Evolutionary conservation across 2,329 filamentous ascomycete genomes (phyloP).

Genomic region (Ploettnerulaceae sp.): DNA sequence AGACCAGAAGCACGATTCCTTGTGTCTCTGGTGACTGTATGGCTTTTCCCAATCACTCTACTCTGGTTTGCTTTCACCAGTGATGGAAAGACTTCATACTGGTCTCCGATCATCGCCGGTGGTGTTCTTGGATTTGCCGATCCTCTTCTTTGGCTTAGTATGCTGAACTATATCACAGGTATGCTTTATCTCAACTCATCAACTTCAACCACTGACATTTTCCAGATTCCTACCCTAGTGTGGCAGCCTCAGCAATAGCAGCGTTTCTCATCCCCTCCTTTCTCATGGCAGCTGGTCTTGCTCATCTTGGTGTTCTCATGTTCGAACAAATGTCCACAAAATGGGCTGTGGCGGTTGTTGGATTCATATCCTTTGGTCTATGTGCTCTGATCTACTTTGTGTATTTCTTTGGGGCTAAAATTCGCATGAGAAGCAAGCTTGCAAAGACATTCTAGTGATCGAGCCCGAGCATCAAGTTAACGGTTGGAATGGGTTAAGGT

Average conservation of each 20-base stretch:
- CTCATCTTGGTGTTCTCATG: slow-evolving; percentile 37
- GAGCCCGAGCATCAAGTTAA: too few relatives aligned
- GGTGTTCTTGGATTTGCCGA: slow-evolving; percentile 39
- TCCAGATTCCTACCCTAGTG: slow-evolving; percentile 38
- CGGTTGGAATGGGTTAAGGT: too few relatives aligned
- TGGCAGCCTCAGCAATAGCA: slow-evolving; percentile 39
- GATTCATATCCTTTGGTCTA: slow-evolving; percentile 38
- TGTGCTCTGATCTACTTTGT: slow-evolving; percentile 39
- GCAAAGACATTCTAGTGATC: slow-evolving; percentile 32
- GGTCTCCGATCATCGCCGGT: slow-evolving; percentile 39
- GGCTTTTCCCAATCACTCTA: slow-evolving; percentile 40
- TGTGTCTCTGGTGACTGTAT: slow-evolving; percentile 39
- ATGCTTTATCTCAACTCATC: neutral
- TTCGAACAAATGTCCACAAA: slow-evolving; percentile 35
- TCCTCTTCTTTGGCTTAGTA: slow-evolving; percentile 40
- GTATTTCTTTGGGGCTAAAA: slow-evolving; percentile 37
- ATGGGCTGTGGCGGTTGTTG: slow-evolving; percentile 40
- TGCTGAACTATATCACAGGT: slow-evolving; percentile 41
- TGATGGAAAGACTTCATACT: slow-evolving; percentile 37
- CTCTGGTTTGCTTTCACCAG: slow-evolving; percentile 42
- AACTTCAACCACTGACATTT: neutral
- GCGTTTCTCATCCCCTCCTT: slow-evolving; percentile 42
- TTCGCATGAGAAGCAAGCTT: slow-evolving; percentile 35
- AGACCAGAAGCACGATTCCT: slow-evolving; percentile 41
- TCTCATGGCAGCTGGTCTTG: slow-evolving; percentile 37